phyloP scores from a whole-genome alignment of 495 filamentous ascomycete species.

The Xylaria grammica region DNA sequence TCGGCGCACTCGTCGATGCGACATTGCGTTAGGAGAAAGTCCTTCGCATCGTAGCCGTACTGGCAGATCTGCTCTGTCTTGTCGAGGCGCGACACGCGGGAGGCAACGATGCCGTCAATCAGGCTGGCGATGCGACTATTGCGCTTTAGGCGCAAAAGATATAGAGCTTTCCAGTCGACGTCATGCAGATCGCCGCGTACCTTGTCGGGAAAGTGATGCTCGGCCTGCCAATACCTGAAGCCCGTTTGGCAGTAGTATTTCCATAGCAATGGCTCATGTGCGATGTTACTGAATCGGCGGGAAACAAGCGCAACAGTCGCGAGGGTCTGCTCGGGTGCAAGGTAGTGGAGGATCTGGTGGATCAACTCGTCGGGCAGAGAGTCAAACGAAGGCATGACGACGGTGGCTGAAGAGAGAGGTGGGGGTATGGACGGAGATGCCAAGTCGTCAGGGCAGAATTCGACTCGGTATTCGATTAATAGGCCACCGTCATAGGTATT shows the following conservation, averaged over 20 bases:
- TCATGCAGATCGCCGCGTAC: constrained; percentile 52
- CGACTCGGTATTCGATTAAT: no score
- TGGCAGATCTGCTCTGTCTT: constrained; percentile 71
- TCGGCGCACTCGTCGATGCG: constrained; percentile 61
- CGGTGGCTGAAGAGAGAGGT: background rate
- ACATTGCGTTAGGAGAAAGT: constrained; percentile 73
- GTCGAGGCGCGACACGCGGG: constrained; percentile 69
- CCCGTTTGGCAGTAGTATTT: constrained; percentile 68
- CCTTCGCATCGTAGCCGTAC: constrained; percentile 87
- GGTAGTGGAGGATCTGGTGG: constrained; percentile 66
- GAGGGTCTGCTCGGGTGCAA: constrained; percentile 60
- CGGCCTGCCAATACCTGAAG: constrained; percentile 75
- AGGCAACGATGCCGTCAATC: constrained; percentile 72
- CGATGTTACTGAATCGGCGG: constrained; percentile 66
- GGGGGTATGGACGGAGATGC: background rate
- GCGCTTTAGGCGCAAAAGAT: constrained; percentile 59
- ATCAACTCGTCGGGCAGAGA: constrained; percentile 76
- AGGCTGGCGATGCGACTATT: constrained; percentile 61
- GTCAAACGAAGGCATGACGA: constrained; percentile 39
- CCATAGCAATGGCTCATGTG: constrained; percentile 78
- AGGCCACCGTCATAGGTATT: no score
- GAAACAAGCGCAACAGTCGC: constrained; percentile 61
- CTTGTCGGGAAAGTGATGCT: constrained; percentile 67
- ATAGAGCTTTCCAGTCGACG: constrained; percentile 80
- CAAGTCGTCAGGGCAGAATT: no score